Evolutionary conservation across 2,329 filamentous ascomycete genomes (phyloP).

Genomic region (Periconia sp.): DNA sequence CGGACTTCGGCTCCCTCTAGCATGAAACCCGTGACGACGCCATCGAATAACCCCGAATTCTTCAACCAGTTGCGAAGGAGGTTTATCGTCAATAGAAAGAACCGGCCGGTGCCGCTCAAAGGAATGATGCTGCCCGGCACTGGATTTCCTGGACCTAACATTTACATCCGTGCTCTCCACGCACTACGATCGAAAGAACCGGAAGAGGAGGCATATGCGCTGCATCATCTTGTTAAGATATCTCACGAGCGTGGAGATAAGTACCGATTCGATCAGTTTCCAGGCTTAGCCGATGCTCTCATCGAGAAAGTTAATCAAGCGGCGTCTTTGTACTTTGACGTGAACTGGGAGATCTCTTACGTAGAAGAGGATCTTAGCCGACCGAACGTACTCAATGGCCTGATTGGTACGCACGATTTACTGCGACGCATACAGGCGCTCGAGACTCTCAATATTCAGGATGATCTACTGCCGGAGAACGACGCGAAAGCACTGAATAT

Average conservation of each 20-base stretch:
- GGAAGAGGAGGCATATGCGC: conserved; percentile 86
- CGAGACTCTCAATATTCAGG: conserved; percentile 63
- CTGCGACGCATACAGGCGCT: conserved; percentile 74
- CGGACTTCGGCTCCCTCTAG: conserved; percentile 66
- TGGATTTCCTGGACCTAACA: conserved; percentile 80
- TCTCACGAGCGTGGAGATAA: conserved; percentile 94
- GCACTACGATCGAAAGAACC: conserved; percentile 80
- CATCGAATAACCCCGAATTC: conserved; percentile 73
- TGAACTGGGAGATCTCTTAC: conserved; percentile 79
- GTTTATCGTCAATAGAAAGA: conserved; percentile 52
- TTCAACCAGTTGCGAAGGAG: conserved; percentile 67
- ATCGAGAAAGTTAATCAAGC: conserved; percentile 84
- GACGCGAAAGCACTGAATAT: conserved; percentile 75
- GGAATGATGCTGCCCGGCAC: conserved; percentile 68
- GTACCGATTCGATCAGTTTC: conserved; percentile 92
- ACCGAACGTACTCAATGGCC: conserved; percentile 65
- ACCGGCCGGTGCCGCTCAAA: conserved; percentile 46
- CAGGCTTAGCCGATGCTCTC: conserved; percentile 84
- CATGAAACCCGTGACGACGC: conserved; percentile 76
- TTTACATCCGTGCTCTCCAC: conserved; percentile 87
- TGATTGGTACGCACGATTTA: conserved; percentile 72
- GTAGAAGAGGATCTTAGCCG: conserved; percentile 58
- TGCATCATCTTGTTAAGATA: conserved; percentile 94
- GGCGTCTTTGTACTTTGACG: conserved; percentile 78
- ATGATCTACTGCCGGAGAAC: conserved; percentile 72